These are phyloP conservation scores for Cicer judaicum DNA, from an alignment of 306 rosid genomes.

Conservation along the genomic window DNA sequence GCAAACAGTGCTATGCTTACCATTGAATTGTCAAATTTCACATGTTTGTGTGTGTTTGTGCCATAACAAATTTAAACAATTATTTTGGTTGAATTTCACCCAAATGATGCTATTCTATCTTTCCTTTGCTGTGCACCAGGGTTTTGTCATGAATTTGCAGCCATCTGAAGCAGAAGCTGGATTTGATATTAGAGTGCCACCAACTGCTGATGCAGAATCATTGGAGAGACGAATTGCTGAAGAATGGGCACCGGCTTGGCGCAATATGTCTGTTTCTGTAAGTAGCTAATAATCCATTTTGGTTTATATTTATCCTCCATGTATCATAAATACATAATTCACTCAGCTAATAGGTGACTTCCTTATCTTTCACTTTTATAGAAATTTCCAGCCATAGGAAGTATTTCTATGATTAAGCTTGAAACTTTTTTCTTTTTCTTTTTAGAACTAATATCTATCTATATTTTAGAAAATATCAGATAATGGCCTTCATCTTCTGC, in stretches of 20 bases:
- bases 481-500: conserved; percentile 2
- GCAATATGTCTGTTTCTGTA: conserved; percentile 89
- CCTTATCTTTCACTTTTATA: conserved; percentile 20
- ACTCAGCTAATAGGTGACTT: neutral
- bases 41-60: neutral
- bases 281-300: conserved; percentile 31
- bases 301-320: conserved; percentile 22
- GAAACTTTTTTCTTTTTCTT: neutral
- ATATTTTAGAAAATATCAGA: neutral
- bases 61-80: neutral
- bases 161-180: conserved; percentile 99
- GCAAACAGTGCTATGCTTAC: neutral
- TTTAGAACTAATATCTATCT: neutral
- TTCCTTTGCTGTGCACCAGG: conserved; percentile 57
- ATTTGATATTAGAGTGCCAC: conserved; percentile 88
- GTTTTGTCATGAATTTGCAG: conserved; percentile 97
- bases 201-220: conserved; percentile 63
- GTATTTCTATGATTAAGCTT: conserved; percentile 7
- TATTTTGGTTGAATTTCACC: conserved; percentile 6
- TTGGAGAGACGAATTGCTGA: conserved; percentile 68
- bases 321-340: neutral
- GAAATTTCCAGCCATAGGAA: conserved; percentile 9
- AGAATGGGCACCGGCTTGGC: conserved; percentile 78
- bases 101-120: conserved; percentile 5
- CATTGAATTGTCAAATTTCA: neutral